Base-by-base conservation (phyloP, 2,329 filamentous ascomycete genomes). In the Dothideomycetes sp. region DNA sequence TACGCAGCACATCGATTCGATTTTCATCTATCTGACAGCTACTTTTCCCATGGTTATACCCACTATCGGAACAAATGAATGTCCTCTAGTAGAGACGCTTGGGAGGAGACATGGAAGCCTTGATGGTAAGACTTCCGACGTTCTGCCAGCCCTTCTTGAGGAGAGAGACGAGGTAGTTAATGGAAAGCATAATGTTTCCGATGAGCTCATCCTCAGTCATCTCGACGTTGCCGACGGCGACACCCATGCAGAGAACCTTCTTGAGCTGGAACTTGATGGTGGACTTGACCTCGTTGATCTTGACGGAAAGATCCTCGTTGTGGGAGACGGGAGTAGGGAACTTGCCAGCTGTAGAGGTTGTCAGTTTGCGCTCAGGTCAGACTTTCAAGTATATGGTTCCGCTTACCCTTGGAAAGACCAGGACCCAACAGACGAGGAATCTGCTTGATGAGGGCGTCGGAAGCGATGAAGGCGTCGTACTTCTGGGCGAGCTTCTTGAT, bases 261-360 rank as follows among this genome's bases (percentile, higher is more conserved):
- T 98, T 98, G 63, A 98, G 79, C 80, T 98, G 88, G 84, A 98
- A 98, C 83, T 98, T 98, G 83, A 98, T 96, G 70, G 91, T 98
- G 60, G 86, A 94, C 84, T 95, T 96, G 79, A 98, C 89, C 69
- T 98, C 91, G 73, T 75, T 94, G 77, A 96, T 86, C 82, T 94
- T 95, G 77, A 72, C 78, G 66, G 72, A 75, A 55, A 98, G 81
- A 67, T 96, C 89, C 64, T 98, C 91, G 67, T 75, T 68, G 83
- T 98, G 91, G 52, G 88, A 95, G 72, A 98, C 84, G 55, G 91
- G 91, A 52, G 89, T 94, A 51, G 91, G 91, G 84, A 98, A 98
- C 79, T 98, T 98, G 76, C 91, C 91, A 63, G 91, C 88, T 88
- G 66, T 56, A 53, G 51, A 49, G 34, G 52, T 50, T 36, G 47